Conservation (phyloP, 345 rosid species). For the Erodium maritimum region DNA sequence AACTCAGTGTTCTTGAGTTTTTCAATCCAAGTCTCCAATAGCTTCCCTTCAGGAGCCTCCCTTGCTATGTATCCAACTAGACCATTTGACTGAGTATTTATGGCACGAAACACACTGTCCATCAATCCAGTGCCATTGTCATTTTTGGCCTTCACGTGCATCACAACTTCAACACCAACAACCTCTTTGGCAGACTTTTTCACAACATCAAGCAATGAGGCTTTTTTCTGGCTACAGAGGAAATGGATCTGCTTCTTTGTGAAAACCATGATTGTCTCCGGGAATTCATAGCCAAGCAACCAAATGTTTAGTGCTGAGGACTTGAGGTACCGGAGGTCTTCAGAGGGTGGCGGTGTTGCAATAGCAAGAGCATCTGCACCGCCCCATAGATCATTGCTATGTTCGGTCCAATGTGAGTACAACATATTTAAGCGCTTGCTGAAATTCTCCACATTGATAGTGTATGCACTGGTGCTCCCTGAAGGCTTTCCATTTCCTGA, state of each 20-base stretch:
- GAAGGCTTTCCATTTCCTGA: slow-evolving; percentile 31
- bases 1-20: slow-evolving; percentile 42
- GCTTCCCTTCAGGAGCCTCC: slow-evolving; percentile 79
- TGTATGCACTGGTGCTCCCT: slow-evolving; percentile 32
- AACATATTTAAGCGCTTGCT: slow-evolving; percentile 45
- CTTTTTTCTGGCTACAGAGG: slow-evolving; percentile 72
- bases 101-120: slow-evolving; percentile 54
- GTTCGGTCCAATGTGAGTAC: slow-evolving; percentile 56
- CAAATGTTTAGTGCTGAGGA: slow-evolving; percentile 84
- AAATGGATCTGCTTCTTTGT: slow-evolving; percentile 62
- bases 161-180: slow-evolving; percentile 47
- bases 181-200: slow-evolving; percentile 49
- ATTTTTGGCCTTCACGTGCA: slow-evolving; percentile 57
- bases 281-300: slow-evolving; percentile 91
- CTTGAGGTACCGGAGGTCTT: slow-evolving; percentile 72
- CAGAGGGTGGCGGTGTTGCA: slow-evolving; percentile 78
- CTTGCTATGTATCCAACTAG: slow-evolving; percentile 60
- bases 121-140: slow-evolving; percentile 61
- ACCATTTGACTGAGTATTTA: slow-evolving; percentile 35
- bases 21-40: slow-evolving; percentile 73
- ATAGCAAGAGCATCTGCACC: slow-evolving; percentile 52
- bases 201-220: slow-evolving; percentile 57
- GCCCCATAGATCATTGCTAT: slow-evolving; percentile 53
- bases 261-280: slow-evolving; percentile 88
- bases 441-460: slow-evolving; percentile 48